Base-by-base conservation (phyloP, 352 stramenopile genomes). In the Globisporangium okanoganense region DNA sequence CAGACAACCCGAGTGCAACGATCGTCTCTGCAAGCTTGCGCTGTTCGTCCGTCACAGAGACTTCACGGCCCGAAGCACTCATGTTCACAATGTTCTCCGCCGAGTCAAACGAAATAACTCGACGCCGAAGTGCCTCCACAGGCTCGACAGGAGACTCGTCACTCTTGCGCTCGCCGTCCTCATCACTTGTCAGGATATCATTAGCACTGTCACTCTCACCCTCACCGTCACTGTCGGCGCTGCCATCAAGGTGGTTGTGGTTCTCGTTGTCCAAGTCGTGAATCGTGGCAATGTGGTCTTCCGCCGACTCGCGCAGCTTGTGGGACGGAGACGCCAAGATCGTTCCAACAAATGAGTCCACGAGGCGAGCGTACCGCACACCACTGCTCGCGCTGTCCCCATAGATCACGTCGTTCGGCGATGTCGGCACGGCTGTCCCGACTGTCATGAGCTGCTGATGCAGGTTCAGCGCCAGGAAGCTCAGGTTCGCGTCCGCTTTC, bases 391-490 rank as follows among this genome's bases (percentile, higher is more conserved):
- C 64, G 44, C 74, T 61, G 35, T 79, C 66, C 18, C 72, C 72
- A 49, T 76, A 69, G 25, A 78, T 72, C 18, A 86, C 73, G 53
- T 86, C 77, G 12, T 63, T 75, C 56, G 77, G 66, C 27, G 74
- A 84, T n/a, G 82, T 87, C 4, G 80, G 77, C 3, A 84, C 72
- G n/a, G 79, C 82, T 44, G 79, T 82, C 13, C 84, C 82, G 4
- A 95, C 78, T 3, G 82, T 91, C 62, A 95, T 75, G 47, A 93
- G 70, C 44, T 95, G 86, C 45, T 92, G 82, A 60, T 95, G 86
- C 38, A 95, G 65, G 36, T 95, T 95, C n/a, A 95, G 45, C 2
- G 84, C 80, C 22, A 95, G 50, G 48, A 92, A 95, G 47, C 84
- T 75, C 22, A 95, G 65, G 38, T 80, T 73, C 0, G 80, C 70